Evolutionary conservation across 1,284 basidiomycete species (phyloP), one percentile per base, ranked within the genome.

Genomic region (Boletus smithii): DNA sequence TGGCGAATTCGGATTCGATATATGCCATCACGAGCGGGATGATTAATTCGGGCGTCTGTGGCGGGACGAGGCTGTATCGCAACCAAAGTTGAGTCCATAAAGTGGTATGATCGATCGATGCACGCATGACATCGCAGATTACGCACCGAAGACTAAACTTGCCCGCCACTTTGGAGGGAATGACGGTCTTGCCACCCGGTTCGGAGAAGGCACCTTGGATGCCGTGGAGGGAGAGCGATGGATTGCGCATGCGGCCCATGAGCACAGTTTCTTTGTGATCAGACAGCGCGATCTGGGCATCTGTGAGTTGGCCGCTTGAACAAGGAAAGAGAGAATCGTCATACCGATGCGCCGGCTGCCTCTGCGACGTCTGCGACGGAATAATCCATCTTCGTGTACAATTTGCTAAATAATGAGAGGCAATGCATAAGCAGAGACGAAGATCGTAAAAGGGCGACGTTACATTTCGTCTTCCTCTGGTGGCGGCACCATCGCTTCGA

Each of bases 201-300:
- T 87, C 89, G 51, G 84, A 90, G 76, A 98, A 98, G 5, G 95
- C 97, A 47, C 97, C 95, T 69, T 98, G 93, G 61, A 99, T 95
- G 22, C 95, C 97, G 69, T 99, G 95, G 14, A 99, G 72, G 4
- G 92, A 95, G 50, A 99, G 78, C 52, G 85, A 89, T 1, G 94
- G 92, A 69, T 85, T 80, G 41, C 87, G 79, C 90, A 92, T 92
- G 57, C 91, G 83, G 29, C 85, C 89, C 92, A 95, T 97, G 40
- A 97, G 73, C 5, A 91, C 85, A n/a, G 77, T 73, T 26, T 85
- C 81, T 67, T 94, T 95, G 68, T 95, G 87, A 9, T 81, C 72
- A 4, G 84, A 86, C 40, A 98, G 67, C 0, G 91, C 85, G 17
- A 66, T 60, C 65, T 60, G 23, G 11, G 8, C 23, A 36, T 33